These are phyloP conservation scores for Boletus patriciae DNA, from an alignment of 768 basidiomycete species.

Conservation along the genomic window DNA sequence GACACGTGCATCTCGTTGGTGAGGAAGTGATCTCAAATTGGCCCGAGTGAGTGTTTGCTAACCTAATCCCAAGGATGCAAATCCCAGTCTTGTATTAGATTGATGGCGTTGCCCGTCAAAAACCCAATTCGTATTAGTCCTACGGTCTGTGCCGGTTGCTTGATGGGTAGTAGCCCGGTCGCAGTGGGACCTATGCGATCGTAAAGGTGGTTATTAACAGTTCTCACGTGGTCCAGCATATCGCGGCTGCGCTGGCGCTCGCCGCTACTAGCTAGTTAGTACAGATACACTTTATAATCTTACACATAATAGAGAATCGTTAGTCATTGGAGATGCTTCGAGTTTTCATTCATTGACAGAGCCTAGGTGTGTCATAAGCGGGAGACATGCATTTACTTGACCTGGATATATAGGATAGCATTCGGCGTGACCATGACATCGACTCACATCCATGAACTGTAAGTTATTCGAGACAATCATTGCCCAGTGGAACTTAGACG, in stretches of 20 bases:
- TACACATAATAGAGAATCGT: constrained; percentile 19
- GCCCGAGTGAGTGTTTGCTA: constrained; percentile 3
- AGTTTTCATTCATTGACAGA: not conserved
- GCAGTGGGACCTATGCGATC: constrained; percentile 20
- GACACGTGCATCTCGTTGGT: constrained; percentile 61
- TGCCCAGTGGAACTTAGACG: too few species aligned
- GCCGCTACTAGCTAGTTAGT: constrained; percentile 12
- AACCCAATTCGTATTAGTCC: constrained; percentile 74
- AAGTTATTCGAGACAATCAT: too few species aligned
- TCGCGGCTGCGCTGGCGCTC: constrained; percentile 26
- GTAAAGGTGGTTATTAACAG: constrained; percentile 6
- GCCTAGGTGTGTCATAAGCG: not conserved
- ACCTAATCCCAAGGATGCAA: constrained; percentile 47
- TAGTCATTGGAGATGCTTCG: not conserved
- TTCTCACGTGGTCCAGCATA: constrained; percentile 2
- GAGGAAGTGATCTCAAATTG: constrained; percentile 9
- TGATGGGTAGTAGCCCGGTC: constrained; percentile 10
- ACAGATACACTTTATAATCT: constrained; percentile 23
- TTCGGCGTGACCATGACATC: too few species aligned
- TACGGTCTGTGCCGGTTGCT: constrained; percentile 41
- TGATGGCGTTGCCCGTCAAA: constrained; percentile 66
- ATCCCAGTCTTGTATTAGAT: constrained; percentile 53
- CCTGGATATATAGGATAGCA: not conserved
- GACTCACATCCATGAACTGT: too few species aligned
- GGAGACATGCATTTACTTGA: not conserved